These are phyloP conservation scores for Glycine tomentella DNA, from an alignment of 306 rosid genomes.

Conservation along the genomic window DNA sequence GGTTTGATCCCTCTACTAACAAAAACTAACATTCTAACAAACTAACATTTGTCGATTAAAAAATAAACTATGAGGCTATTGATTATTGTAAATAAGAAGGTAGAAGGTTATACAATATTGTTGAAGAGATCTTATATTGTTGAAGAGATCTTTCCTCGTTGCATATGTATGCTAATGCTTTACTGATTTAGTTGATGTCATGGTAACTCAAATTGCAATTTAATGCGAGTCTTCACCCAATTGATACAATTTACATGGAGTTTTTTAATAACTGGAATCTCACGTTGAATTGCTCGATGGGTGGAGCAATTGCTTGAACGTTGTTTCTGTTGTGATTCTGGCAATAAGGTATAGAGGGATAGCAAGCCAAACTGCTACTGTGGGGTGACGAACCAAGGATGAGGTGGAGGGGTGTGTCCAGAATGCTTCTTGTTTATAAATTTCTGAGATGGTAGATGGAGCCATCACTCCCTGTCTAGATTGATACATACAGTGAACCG, in stretches of 20 bases:
- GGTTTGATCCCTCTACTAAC: too few species aligned
- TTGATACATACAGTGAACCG: neutral
- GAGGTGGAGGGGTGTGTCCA: neutral
- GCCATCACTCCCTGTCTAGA: neutral
- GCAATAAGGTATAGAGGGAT: neutral
- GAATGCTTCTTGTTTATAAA: neutral
- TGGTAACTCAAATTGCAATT: neutral
- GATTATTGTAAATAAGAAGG: neutral
- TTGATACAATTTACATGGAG: neutral
- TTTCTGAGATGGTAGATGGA: neutral
- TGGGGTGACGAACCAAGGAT: neutral
- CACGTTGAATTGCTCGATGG: neutral
- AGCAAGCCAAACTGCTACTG: neutral
- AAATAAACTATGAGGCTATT: neutral
- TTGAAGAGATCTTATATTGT: slow-evolving; percentile 12
- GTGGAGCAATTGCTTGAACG: neutral
- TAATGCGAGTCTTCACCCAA: slow-evolving; percentile 10
- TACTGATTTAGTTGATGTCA: slow-evolving; percentile 2
- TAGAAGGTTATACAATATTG: slow-evolving; percentile 4
- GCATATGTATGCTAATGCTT: neutral
- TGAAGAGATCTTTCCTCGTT: slow-evolving; percentile 12
- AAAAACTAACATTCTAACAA: too few species aligned
- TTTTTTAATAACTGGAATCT: neutral
- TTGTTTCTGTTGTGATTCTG: neutral
- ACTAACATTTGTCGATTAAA: too few species aligned